phyloP scores from a whole-genome alignment of 192 early-diverging fungal species.

The Umbelopsis ramanniana region DNA sequence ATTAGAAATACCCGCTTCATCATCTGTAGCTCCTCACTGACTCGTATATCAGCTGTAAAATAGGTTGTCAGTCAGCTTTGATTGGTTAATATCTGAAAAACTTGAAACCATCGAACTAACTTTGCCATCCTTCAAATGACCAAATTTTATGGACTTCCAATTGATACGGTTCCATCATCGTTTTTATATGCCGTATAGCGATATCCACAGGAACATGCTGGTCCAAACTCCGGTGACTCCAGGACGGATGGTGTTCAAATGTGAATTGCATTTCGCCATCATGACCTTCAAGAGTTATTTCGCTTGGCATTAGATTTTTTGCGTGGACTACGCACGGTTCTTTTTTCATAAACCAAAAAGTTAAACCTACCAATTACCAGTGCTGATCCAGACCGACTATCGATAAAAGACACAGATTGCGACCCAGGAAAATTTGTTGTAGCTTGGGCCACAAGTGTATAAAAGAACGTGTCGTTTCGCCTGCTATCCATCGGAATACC shows the following conservation, averaged over 20 bases:
- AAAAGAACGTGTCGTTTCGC: conserved; percentile 14
- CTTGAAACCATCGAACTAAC: background rate
- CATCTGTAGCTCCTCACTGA: conserved; percentile 12
- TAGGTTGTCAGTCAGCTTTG: too few species aligned
- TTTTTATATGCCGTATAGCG: background rate
- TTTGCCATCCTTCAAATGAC: conserved; percentile 16
- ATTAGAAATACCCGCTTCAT: conserved; percentile 17
- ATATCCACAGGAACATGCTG: conserved; percentile 9
- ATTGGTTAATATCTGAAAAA: too few species aligned
- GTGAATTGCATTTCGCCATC: conserved; percentile 2
- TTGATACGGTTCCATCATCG: background rate
- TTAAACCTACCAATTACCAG: conserved; percentile 3
- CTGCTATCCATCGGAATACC: conserved; percentile 18
- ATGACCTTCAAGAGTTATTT: background rate
- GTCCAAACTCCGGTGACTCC: conserved; percentile 13
- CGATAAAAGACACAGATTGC: conserved; percentile 10
- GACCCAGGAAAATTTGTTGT: conserved; percentile 7
- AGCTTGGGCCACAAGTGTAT: conserved; percentile 1
- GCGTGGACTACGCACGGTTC: too few species aligned
- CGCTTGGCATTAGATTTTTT: background rate
- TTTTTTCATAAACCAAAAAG: background rate
- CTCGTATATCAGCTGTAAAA: conserved; percentile 1
- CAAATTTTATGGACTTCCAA: background rate
- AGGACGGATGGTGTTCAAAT: conserved; percentile 15
- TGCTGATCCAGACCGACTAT: conserved; percentile 2